A percentile compares a stretch with the other conserved stretches of the same genome.
These are phyloP conservation scores for Colletotrichum scovillei DNA, from an alignment of 2,329 filamentous ascomycete genomes.

Conservation along the genomic window DNA sequence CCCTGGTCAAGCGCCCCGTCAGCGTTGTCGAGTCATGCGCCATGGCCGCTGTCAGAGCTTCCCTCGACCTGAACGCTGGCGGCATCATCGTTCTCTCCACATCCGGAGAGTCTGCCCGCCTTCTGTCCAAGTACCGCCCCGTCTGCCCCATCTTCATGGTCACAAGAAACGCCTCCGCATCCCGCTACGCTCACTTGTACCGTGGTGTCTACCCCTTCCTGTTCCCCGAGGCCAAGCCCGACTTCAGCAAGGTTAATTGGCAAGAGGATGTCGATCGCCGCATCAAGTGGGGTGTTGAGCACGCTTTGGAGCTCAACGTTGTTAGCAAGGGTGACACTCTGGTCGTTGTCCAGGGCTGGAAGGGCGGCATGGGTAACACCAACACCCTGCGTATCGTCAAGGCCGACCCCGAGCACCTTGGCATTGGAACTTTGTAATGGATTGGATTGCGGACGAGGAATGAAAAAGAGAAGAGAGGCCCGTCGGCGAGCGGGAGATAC, in stretches of 20 bases:
- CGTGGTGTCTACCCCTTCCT: slow-evolving; percentile 98
- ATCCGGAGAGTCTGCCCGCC: slow-evolving; percentile 92
- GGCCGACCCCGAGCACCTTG: slow-evolving; percentile 69
- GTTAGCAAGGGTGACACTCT: slow-evolving; percentile 79
- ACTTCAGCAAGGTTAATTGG: slow-evolving; percentile 94
- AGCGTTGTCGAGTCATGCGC: slow-evolving; percentile 92
- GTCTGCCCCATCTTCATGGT: slow-evolving; percentile 99
- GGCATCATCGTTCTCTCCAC: slow-evolving; percentile 97
- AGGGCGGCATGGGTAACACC: slow-evolving; percentile 91
- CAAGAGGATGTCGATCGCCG: slow-evolving; percentile 98
- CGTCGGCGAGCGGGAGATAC: slow-evolving; percentile 29
- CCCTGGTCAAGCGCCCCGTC: slow-evolving; percentile 84
- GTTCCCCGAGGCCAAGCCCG: slow-evolving; percentile 92
- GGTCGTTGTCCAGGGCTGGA: slow-evolving; percentile 90
- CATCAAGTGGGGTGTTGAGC: slow-evolving; percentile 95
- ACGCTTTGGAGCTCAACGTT: slow-evolving; percentile 85
- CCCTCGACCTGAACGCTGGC: slow-evolving; percentile 94
- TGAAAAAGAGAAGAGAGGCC: slow-evolving; percentile 7
- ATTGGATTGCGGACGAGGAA: not conserved
- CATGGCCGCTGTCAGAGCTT: slow-evolving; percentile 96
- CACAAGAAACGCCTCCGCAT: slow-evolving; percentile 84
- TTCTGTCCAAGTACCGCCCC: slow-evolving; percentile 97
- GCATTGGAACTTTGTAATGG: slow-evolving; percentile 58
- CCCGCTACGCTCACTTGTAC: slow-evolving; percentile 94
- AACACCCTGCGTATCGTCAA: slow-evolving; percentile 79